phyloP scores from a whole-genome alignment of 768 basidiomycete species.

The Tubosaeta sp. region DNA sequence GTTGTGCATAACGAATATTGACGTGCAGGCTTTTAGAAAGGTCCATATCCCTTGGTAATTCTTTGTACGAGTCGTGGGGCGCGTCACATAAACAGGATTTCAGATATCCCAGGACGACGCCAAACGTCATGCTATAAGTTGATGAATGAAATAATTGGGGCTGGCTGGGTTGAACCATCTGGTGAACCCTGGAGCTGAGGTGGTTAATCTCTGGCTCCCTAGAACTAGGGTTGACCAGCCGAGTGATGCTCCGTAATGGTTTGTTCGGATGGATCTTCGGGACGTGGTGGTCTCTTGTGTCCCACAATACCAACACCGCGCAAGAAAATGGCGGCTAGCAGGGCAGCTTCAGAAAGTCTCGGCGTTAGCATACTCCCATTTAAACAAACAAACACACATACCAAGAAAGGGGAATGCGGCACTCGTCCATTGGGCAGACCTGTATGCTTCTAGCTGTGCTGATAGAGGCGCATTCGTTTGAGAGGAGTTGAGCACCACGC shows the following conservation, averaged over 20 bases:
- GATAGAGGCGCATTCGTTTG: conserved; percentile 29
- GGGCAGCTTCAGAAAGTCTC: conserved; percentile 15
- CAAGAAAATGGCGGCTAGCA: conserved; percentile 37
- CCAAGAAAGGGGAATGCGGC: conserved; percentile 62
- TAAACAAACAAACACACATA: conserved; percentile 19
- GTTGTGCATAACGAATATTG: background rate
- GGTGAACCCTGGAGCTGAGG: background rate
- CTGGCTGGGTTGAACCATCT: background rate
- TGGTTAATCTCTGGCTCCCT: background rate
- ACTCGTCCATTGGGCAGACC: conserved; percentile 61
- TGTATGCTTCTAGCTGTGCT: conserved; percentile 51
- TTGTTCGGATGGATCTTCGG: conserved; percentile 18
- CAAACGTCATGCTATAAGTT: conserved; percentile 1
- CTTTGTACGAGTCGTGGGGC: too few relatives aligned
- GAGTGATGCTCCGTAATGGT: conserved; percentile 15
- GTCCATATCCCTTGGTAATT: background rate
- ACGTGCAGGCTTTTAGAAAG: background rate
- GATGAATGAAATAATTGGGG: background rate
- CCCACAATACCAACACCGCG: conserved; percentile 41
- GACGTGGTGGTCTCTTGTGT: conserved; percentile 2
- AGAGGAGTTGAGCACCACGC: conserved; percentile 27
- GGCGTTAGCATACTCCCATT: background rate
- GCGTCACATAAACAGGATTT: background rate
- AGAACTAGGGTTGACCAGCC: conserved; percentile 3
- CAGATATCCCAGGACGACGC: background rate